A percentile compares a stretch with the other conserved stretches of the same genome.
Conservation (phyloP, 106 monocot species). For the Phalaenopsis equestris region DNA sequence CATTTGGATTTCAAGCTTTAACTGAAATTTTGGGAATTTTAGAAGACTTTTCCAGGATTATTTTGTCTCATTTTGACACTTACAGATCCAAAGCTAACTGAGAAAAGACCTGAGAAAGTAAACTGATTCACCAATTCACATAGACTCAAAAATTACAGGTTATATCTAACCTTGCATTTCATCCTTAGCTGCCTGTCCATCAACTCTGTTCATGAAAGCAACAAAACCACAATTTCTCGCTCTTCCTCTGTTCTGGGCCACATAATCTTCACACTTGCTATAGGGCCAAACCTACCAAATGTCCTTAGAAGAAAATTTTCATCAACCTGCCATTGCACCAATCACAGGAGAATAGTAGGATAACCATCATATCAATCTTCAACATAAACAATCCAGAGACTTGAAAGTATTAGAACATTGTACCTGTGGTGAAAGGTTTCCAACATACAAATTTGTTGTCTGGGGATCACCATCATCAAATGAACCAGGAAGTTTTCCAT, state of each 20-base stretch:
- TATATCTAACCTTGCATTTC: constrained; percentile 91
- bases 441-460: constrained; percentile 99
- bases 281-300: constrained; percentile 99
- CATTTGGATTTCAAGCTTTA: neutral
- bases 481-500: constrained; percentile 83
- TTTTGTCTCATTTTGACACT: neutral
- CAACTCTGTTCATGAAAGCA: constrained; percentile 98
- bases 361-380: neutral
- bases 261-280: constrained; percentile 99
- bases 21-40: neutral
- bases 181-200: constrained; percentile 98
- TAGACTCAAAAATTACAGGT: neutral
- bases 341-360: constrained; percentile 5
- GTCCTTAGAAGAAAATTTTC: constrained; percentile 98
- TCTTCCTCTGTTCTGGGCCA: constrained; percentile 99
- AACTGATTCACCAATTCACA: neutral
- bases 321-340: constrained; percentile 60
- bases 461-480: constrained; percentile 99
- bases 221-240: constrained; percentile 98
- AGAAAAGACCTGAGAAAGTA: neutral
- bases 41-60: neutral
- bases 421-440: constrained; percentile 97
- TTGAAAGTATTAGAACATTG: neutral
- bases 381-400: neutral
- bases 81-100: neutral